phyloP scores from a whole-genome alignment of 78 protist genomes.

The Pigoraptor vietnamica region DNA sequence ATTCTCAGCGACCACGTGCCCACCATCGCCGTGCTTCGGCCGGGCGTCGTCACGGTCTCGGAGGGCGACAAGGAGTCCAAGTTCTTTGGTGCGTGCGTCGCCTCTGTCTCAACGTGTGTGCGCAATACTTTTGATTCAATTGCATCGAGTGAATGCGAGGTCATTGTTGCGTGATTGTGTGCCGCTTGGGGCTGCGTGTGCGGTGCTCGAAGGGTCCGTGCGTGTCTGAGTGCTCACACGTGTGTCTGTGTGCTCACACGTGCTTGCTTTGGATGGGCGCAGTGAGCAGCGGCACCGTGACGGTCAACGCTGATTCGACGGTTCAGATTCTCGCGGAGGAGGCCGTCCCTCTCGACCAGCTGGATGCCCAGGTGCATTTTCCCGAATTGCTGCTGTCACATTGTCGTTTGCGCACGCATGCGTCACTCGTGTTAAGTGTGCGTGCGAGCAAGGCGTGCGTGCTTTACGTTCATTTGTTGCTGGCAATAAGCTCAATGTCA shows the following conservation, averaged over 20 bases:
- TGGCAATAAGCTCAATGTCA: not conserved
- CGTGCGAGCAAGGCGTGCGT: not conserved
- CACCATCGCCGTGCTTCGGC: constrained; percentile 29
- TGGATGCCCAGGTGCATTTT: constrained; percentile 19
- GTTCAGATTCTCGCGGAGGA: constrained; percentile 36
- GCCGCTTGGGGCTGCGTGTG: too few relatives aligned
- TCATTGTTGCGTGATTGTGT: too few relatives aligned
- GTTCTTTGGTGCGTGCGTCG: not conserved
- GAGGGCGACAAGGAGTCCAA: not conserved
- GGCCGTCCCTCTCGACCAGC: constrained; percentile 17
- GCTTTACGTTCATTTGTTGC: not conserved
- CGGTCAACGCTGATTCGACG: constrained; percentile 30
- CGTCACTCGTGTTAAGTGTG: not conserved
- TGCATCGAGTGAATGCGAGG: too few relatives aligned
- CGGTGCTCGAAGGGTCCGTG: too few relatives aligned
- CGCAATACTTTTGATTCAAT: not conserved
- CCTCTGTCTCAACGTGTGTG: not conserved
- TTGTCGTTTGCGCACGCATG: not conserved
- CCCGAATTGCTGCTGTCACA: not conserved
- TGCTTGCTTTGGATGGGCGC: too few relatives aligned
- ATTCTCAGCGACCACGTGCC: constrained; percentile 45
- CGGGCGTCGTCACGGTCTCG: constrained; percentile 34
- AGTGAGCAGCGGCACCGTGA: constrained; percentile 41
- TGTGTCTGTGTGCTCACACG: too few relatives aligned
- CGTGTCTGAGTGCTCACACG: too few relatives aligned